These are phyloP conservation scores for Pythium biforme DNA, from an alignment of 352 stramenopile genomes.

Conservation along the genomic window DNA sequence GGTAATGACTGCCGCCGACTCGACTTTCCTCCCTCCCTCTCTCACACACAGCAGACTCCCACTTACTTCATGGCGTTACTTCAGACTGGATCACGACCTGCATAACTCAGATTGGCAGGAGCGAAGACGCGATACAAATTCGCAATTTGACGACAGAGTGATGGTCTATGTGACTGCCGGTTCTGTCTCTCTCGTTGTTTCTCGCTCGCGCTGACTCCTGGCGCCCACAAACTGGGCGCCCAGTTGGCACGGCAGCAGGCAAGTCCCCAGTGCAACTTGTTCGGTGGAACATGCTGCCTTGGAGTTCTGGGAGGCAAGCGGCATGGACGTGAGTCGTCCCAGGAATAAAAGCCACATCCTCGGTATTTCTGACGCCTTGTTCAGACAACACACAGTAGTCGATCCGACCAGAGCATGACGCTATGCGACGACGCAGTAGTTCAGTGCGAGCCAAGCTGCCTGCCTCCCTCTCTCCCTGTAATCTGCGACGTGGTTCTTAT, in stretches of 20 bases:
- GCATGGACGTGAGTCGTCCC: not conserved
- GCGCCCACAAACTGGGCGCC: not conserved
- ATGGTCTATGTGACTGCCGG: constrained; percentile 3
- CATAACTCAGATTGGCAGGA: constrained; percentile 10
- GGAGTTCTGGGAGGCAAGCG: not conserved
- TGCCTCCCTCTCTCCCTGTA: not conserved
- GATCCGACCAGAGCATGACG: not conserved
- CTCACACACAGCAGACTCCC: not conserved
- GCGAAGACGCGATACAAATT: not conserved
- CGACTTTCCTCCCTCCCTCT: not conserved
- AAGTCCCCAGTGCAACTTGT: not conserved
- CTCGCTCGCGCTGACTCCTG: constrained; percentile 5
- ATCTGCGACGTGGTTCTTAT: not conserved
- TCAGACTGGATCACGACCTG: constrained; percentile 1
- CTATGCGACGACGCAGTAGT: not conserved
- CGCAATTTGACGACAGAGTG: constrained; percentile 17
- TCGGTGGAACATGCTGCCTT: not conserved
- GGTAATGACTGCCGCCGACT: not conserved
- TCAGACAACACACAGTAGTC: not conserved
- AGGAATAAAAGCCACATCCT: not conserved
- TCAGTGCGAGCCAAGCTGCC: not conserved
- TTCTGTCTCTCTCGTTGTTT: constrained; percentile 2
- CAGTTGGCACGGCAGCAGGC: not conserved
- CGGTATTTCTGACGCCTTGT: not conserved
- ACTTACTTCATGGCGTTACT: constrained; percentile 19